Evolutionary conservation across 2,329 filamentous ascomycete species (phyloP).

Genomic region (Xylogone sp.): DNA sequence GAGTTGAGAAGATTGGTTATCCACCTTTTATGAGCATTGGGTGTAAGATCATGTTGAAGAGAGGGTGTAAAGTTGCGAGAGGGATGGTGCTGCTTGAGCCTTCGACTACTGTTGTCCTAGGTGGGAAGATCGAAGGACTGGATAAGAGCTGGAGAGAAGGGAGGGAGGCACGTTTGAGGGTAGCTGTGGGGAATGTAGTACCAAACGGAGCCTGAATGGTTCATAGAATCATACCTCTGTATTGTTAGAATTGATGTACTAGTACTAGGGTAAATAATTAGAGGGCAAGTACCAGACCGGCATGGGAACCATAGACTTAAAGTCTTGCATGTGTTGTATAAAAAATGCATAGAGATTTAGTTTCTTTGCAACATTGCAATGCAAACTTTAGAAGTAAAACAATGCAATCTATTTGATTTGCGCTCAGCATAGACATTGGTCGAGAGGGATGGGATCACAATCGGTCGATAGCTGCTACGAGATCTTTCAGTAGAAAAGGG

Average conservation of each 20-base stretch:
- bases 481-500: neutral
- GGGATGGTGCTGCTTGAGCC: constrained; percentile 78
- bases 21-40: constrained; percentile 68
- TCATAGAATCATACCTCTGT: too few species aligned
- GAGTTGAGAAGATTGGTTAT: constrained; percentile 58
- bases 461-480: neutral
- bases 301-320: too few species aligned
- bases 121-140: constrained; percentile 79
- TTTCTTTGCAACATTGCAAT: too few species aligned
- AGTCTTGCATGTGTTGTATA: too few species aligned
- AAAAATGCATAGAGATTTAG: too few species aligned
- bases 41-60: constrained; percentile 72
- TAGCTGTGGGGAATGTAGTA: constrained; percentile 42
- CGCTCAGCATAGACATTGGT: neutral
- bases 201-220: neutral
- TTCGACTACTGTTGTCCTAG: constrained; percentile 64
- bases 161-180: constrained; percentile 65
- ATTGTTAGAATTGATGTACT: too few species aligned
- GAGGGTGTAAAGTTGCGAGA: constrained; percentile 63
- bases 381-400: neutral
- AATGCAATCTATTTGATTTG: neutral
- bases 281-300: too few species aligned
- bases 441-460: neutral
- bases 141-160: constrained; percentile 74
- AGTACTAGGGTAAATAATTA: too few species aligned